Conservation (phyloP, 2,329 filamentous ascomycete species). For the Hymenoscyphus repandus region DNA sequence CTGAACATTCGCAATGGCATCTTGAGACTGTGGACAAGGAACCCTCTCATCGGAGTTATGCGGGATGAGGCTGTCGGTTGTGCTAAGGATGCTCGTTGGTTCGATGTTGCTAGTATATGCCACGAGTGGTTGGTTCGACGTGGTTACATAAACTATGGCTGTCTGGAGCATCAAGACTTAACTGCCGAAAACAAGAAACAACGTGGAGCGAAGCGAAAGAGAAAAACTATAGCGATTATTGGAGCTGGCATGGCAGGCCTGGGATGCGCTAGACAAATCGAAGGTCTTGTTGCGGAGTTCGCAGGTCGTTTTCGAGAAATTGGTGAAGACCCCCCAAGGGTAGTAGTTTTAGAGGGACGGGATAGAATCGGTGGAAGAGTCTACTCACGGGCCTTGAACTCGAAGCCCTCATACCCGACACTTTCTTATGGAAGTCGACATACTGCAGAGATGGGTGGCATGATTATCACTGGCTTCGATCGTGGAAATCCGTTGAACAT, state of each 20-base stretch:
- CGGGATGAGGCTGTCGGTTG: slow-evolving; percentile 86
- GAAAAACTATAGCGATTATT: slow-evolving; percentile 77
- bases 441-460: slow-evolving; percentile 94
- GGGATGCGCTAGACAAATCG: slow-evolving; percentile 85
- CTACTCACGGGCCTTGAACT: slow-evolving; percentile 69
- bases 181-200: slow-evolving; percentile 30
- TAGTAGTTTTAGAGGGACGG: slow-evolving; percentile 82
- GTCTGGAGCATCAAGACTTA: slow-evolving; percentile 59
- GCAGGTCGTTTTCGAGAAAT: slow-evolving; percentile 58
- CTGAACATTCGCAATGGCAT: slow-evolving; percentile 95
- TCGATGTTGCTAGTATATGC: slow-evolving; percentile 79
- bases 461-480: slow-evolving; percentile 97
- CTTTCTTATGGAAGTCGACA: slow-evolving; percentile 54
- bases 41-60: slow-evolving; percentile 76
- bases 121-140: slow-evolving; percentile 88
- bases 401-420: slow-evolving; percentile 52
- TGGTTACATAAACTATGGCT: slow-evolving; percentile 96
- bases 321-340: slow-evolving; percentile 64
- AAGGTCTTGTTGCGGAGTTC: slow-evolving; percentile 80
- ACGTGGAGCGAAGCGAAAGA: slow-evolving; percentile 40
- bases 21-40: slow-evolving; percentile 80
- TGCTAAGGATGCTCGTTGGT: slow-evolving; percentile 81
- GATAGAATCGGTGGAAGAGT: slow-evolving; percentile 85
- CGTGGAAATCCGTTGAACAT: slow-evolving; percentile 90
- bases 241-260: slow-evolving; percentile 93